Percentiles rank a stretch among this genome's conserved stretches.
phyloP scores from a whole-genome alignment of 345 rosid species.

The Viola odorata region DNA sequence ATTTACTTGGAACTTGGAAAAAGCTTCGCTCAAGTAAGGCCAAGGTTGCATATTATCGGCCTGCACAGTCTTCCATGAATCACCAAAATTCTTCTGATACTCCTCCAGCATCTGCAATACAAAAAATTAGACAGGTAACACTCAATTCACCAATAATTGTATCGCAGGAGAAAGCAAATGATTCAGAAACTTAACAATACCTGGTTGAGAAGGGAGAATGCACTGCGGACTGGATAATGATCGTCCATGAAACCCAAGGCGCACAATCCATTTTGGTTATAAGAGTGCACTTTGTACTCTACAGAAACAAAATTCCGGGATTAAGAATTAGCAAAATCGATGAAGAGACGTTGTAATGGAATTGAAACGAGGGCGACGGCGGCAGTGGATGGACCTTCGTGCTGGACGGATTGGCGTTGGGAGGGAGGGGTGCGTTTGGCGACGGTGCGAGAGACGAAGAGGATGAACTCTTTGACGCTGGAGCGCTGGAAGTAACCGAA shows the following conservation, averaged over 20 bases:
- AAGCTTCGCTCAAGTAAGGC: slow-evolving; percentile 79
- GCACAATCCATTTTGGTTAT: slow-evolving; percentile 84
- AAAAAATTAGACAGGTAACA: too few relatives aligned
- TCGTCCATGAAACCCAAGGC: slow-evolving; percentile 91
- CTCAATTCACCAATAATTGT: too few relatives aligned
- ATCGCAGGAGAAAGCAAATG: too few relatives aligned
- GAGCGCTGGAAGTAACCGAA: slow-evolving; percentile 88
- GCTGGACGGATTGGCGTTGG: slow-evolving; percentile 91
- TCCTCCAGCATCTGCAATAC: slow-evolving; percentile 68
- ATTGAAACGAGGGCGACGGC: too few relatives aligned
- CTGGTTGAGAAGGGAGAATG: slow-evolving; percentile 90
- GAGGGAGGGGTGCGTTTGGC: slow-evolving; percentile 79
- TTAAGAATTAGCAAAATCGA: neutral
- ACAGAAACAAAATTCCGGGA: neutral
- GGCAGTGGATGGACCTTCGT: slow-evolving; percentile 73
- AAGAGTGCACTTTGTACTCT: slow-evolving; percentile 95
- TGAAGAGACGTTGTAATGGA: neutral
- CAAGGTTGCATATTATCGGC: slow-evolving; percentile 62
- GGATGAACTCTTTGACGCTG: slow-evolving; percentile 75
- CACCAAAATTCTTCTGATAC: slow-evolving; percentile 86
- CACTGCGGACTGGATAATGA: slow-evolving; percentile 89
- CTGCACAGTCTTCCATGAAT: slow-evolving; percentile 69
- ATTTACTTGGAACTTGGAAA: slow-evolving; percentile 70
- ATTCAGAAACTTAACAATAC: slow-evolving; percentile 22
- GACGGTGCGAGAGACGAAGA: slow-evolving; percentile 88